Conservation (phyloP, 768 basidiomycete species). For the Lentinula sp. region DNA sequence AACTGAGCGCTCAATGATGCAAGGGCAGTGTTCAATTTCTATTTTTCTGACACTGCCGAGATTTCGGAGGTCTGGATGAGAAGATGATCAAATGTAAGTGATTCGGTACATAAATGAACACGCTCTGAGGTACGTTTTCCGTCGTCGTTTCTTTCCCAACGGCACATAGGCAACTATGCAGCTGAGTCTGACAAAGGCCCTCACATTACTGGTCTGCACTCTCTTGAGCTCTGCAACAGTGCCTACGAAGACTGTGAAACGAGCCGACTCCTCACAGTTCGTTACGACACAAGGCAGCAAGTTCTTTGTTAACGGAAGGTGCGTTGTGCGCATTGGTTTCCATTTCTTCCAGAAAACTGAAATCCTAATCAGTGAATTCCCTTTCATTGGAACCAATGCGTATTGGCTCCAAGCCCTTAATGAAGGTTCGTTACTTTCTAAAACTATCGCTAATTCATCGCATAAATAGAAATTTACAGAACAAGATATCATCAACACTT, state of each 20-base stretch:
- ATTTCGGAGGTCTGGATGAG: neutral
- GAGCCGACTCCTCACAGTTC: conserved; percentile 27
- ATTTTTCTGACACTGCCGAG: neutral
- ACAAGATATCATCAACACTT: conserved; percentile 50
- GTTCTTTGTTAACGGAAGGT: conserved; percentile 55
- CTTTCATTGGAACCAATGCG: conserved; percentile 51
- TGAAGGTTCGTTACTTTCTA: neutral
- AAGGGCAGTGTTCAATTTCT: neutral
- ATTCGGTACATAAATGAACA: conserved; percentile 1
- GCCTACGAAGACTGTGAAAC: conserved; percentile 27
- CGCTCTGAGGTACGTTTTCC: neutral
- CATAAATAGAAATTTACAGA: conserved; percentile 12
- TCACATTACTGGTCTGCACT: conserved; percentile 22
- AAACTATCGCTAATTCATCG: no score
- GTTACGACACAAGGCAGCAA: conserved; percentile 36
- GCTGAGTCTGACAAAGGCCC: conserved; percentile 13
- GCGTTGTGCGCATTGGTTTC: conserved; percentile 6
- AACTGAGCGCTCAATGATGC: neutral
- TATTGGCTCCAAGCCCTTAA: conserved; percentile 63
- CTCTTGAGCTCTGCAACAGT: conserved; percentile 21
- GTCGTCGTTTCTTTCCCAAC: neutral
- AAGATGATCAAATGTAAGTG: conserved; percentile 1
- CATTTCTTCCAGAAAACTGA: neutral
- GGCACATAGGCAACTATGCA: conserved; percentile 28
- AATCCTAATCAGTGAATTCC: conserved; percentile 24